These are phyloP conservation scores for Puccinia triticina DNA, from an alignment of 1,284 basidiomycete species.

Conservation along the genomic window DNA sequence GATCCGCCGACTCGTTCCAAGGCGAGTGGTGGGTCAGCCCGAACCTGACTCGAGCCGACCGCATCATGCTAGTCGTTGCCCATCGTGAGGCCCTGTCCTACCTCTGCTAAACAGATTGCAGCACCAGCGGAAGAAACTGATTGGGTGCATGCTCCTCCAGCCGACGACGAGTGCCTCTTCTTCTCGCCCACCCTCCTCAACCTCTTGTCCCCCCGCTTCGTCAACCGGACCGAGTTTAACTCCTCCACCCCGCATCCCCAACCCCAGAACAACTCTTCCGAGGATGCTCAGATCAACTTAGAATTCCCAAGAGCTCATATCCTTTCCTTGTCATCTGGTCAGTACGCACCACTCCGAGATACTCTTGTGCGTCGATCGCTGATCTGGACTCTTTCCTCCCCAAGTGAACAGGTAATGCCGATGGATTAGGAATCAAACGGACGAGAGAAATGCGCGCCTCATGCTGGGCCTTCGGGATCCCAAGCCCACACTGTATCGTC, in stretches of 20 bases:
- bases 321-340: slow-evolving; percentile 48
- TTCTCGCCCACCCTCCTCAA: slow-evolving; percentile 49
- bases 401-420: slow-evolving; percentile 31
- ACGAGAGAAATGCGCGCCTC: slow-evolving; percentile 47
- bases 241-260: not conserved
- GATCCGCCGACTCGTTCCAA: slow-evolving; percentile 6
- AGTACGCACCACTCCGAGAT: slow-evolving; percentile 6
- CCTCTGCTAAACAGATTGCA: too few species aligned
- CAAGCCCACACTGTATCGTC: slow-evolving; percentile 35
- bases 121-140: too few species aligned
- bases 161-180: slow-evolving; percentile 50
- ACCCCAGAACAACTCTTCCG: not conserved
- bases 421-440: slow-evolving; percentile 42
- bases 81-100: slow-evolving; percentile 31
- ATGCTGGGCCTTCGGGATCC: slow-evolving; percentile 40
- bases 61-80: slow-evolving; percentile 39
- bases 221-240: slow-evolving; percentile 24
- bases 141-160: too few species aligned
- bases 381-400: not conserved
- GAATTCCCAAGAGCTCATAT: slow-evolving; percentile 35
- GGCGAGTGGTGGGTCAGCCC: slow-evolving; percentile 47
- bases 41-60: slow-evolving; percentile 31
- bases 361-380: not conserved
- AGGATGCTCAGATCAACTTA: not conserved
- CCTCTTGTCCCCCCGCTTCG: slow-evolving; percentile 28